These are phyloP conservation scores for Amauroascus verrucosus DNA, from an alignment of 2,329 filamentous ascomycete genomes.

Conservation along the genomic window DNA sequence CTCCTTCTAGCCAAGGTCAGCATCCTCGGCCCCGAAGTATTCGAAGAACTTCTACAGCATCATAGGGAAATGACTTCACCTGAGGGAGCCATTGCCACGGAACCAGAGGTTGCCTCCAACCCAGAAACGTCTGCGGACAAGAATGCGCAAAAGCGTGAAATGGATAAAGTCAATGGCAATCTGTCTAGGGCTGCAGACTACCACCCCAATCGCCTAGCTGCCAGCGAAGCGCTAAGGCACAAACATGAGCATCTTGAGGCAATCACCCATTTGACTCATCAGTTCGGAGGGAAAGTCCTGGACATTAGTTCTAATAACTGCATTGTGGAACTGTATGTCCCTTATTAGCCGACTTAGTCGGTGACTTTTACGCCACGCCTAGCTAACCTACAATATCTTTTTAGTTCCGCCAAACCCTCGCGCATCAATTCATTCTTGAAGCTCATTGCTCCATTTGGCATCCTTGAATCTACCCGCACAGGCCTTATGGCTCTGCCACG, in stretches of 20 bases:
- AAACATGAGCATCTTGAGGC: conserved; percentile 96
- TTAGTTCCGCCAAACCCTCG: conserved; percentile 76
- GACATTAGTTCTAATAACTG: conserved; percentile 98
- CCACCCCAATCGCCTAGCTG: conserved; percentile 77
- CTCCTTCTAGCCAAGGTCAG: conserved; percentile 92
- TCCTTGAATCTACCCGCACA: conserved; percentile 88
- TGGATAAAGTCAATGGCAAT: conserved; percentile 28
- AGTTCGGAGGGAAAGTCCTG: conserved; percentile 93
- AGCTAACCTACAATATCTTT: background rate
- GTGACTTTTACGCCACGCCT: background rate
- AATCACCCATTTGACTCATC: conserved; percentile 92
- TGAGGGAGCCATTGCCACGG: conserved; percentile 30
- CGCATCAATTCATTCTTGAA: conserved; percentile 98
- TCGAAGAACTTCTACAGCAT: conserved; percentile 90
- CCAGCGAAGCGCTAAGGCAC: conserved; percentile 81
- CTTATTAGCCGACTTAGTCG: conserved; percentile 2
- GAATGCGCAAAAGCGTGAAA: conserved; percentile 29
- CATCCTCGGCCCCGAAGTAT: conserved; percentile 94
- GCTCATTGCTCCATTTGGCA: conserved; percentile 85
- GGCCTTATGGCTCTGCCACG: conserved; percentile 94
- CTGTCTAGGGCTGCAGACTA: conserved; percentile 50
- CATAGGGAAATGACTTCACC: conserved; percentile 72
- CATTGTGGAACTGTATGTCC: conserved; percentile 85
- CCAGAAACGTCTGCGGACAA: conserved; percentile 1
- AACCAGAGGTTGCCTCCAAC: conserved; percentile 15